Percentiles rank a stretch among this genome's conserved stretches.
phyloP scores from a whole-genome alignment of 257 asterid genomes.

The Solanum lycopersicoides region DNA sequence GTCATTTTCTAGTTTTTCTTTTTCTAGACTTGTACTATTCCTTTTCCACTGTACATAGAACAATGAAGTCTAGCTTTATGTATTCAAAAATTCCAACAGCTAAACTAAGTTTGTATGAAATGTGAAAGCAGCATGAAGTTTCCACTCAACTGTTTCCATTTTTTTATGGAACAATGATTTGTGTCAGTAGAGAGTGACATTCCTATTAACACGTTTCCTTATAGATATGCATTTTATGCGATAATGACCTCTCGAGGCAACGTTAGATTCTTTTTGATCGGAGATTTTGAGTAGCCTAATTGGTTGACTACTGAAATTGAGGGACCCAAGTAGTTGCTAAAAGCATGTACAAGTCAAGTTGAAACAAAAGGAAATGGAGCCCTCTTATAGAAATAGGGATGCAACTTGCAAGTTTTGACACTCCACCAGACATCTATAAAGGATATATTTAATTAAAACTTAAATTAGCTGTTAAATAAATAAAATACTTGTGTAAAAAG shows the following conservation, averaged over 20 bases:
- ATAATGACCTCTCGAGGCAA: neutral
- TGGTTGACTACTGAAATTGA: too few relatives aligned
- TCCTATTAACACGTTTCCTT: neutral
- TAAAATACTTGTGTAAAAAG: too few relatives aligned
- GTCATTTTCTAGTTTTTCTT: neutral
- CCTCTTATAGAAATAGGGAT: neutral
- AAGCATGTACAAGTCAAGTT: neutral
- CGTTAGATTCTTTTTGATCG: neutral
- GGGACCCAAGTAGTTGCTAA: neutral
- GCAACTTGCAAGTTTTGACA: neutral
- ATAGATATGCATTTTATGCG: neutral
- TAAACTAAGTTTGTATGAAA: neutral
- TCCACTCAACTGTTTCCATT: neutral
- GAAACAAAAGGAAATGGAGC: neutral
- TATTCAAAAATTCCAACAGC: neutral
- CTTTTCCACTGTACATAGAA: slow-evolving; percentile 12
- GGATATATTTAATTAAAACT: too few relatives aligned
- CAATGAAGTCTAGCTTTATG: neutral
- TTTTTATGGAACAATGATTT: neutral
- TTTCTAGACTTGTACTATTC: neutral
- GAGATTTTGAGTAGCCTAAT: neutral
- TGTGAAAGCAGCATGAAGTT: neutral
- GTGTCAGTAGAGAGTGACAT: neutral
- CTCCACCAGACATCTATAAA: too few relatives aligned
- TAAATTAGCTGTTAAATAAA: too few relatives aligned